Evolutionary conservation across 2,329 filamentous ascomycete species (phyloP).

Genomic region (Gyromitra esculenta): DNA sequence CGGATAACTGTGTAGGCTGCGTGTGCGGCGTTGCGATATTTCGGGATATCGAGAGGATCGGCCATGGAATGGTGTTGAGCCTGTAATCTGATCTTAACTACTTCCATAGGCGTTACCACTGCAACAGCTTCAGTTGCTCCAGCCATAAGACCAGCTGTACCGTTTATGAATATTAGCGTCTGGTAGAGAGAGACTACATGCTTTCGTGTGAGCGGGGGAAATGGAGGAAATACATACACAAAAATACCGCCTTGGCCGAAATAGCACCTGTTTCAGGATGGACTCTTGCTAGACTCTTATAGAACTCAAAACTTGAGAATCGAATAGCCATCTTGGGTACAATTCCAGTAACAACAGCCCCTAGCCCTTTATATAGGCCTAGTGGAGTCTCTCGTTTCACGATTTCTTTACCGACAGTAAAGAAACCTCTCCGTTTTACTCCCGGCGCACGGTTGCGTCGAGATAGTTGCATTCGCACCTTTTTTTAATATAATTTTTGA

Average conservation of each 20-base stretch:
- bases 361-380: conserved; percentile 96
- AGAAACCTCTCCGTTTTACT: conserved; percentile 68
- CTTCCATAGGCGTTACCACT: conserved; percentile 98
- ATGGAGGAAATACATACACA: conserved; percentile 65
- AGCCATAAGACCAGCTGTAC: conserved; percentile 79
- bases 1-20: conserved; percentile 85
- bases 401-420: conserved; percentile 85
- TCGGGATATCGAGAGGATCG: conserved; percentile 92
- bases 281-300: conserved; percentile 80
- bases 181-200: background rate
- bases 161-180: conserved; percentile 57
- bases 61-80: conserved; percentile 98
- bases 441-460: conserved; percentile 83
- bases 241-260: conserved; percentile 76
- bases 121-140: conserved; percentile 96
- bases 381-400: conserved; percentile 88
- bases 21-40: conserved; percentile 66
- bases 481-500: conserved; percentile 64
- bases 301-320: conserved; percentile 95
- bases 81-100: conserved; percentile 97
- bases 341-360: conserved; percentile 93
- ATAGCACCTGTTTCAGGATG: conserved; percentile 74
- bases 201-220: background rate
- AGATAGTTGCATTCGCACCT: conserved; percentile 99
- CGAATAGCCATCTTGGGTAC: conserved; percentile 99